Percentiles rank a stretch among this genome's conserved stretches.
phyloP scores from a whole-genome alignment of 495 filamentous ascomycete genomes.

The Penicillium goetzii region DNA sequence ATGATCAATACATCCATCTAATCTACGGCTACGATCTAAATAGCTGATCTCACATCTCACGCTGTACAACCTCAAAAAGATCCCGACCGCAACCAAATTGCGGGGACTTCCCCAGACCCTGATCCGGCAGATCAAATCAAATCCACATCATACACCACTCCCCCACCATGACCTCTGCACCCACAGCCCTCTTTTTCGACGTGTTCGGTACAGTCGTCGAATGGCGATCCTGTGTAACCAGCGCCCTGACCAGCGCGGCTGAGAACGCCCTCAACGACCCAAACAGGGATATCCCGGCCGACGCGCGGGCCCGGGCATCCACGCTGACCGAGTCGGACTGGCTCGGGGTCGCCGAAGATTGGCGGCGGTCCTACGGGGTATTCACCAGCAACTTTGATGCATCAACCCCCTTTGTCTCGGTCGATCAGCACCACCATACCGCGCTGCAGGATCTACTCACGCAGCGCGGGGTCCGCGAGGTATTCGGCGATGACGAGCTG shows the following conservation, averaged over 20 bases:
- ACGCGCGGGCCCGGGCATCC: constrained; percentile 51
- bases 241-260: constrained; percentile 48
- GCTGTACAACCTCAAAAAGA: background rate
- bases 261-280: constrained; percentile 48
- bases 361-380: constrained; percentile 63
- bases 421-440: constrained; percentile 71
- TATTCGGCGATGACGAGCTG: constrained; percentile 64
- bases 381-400: constrained; percentile 60
- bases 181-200: constrained; percentile 61
- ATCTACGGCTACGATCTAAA: background rate
- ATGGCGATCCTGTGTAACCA: constrained; percentile 65
- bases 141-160: background rate
- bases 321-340: constrained; percentile 60
- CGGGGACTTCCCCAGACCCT: background rate
- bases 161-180: constrained; percentile 36
- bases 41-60: background rate
- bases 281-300: constrained; percentile 44
- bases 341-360: constrained; percentile 65
- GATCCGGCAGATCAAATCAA: background rate
- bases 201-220: constrained; percentile 80
- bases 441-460: constrained; percentile 60
- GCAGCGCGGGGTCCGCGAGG: constrained; percentile 53
- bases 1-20: background rate
- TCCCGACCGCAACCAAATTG: constrained; percentile 1
- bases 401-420: constrained; percentile 52